Percentiles rank a stretch among this genome's conserved stretches.
Evolutionary conservation across 1,284 basidiomycete genomes (phyloP).

Genomic region (Cystobasidium pallidum): DNA sequence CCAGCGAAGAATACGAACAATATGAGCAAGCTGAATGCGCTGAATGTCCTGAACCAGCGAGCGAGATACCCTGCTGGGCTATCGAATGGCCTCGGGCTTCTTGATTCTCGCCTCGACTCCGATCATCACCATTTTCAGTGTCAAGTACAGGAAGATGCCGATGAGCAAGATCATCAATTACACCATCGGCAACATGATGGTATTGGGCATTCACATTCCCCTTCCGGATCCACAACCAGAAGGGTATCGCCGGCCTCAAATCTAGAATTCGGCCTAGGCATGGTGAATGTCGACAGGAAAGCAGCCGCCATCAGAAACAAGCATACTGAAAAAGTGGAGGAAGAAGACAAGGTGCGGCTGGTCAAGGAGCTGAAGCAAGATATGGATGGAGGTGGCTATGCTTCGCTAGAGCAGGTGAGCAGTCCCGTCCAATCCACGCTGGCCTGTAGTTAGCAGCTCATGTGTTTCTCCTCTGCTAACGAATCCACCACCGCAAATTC

Average conservation of each 20-base stretch:
- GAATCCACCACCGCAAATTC: too few species aligned
- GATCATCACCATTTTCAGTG: slow-evolving; percentile 6
- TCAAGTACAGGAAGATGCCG: not conserved
- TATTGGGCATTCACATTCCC: not conserved
- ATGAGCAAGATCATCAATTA: not conserved
- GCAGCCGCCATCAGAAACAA: too few species aligned
- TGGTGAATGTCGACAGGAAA: not conserved
- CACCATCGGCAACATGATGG: not conserved
- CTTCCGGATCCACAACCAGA: not conserved
- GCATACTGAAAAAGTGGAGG: not conserved
- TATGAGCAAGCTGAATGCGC: not conserved
- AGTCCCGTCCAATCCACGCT: too few species aligned
- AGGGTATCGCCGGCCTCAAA: not conserved
- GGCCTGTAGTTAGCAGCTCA: too few species aligned
- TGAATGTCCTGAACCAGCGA: not conserved
- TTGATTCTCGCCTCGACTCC: not conserved
- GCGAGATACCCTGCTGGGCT: not conserved
- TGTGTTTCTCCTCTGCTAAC: too few species aligned
- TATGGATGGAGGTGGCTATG: slow-evolving; percentile 32
- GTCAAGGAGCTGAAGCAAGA: slow-evolving; percentile 16
- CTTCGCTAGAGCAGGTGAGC: slow-evolving; percentile 42
- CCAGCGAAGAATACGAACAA: slow-evolving; percentile 9
- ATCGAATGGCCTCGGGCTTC: not conserved
- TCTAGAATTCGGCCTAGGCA: not conserved
- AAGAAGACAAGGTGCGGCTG: slow-evolving; percentile 4